Evolutionary conservation across 148 eudicot genomes (phyloP).

Genomic region (Gaultheria prostrata): DNA sequence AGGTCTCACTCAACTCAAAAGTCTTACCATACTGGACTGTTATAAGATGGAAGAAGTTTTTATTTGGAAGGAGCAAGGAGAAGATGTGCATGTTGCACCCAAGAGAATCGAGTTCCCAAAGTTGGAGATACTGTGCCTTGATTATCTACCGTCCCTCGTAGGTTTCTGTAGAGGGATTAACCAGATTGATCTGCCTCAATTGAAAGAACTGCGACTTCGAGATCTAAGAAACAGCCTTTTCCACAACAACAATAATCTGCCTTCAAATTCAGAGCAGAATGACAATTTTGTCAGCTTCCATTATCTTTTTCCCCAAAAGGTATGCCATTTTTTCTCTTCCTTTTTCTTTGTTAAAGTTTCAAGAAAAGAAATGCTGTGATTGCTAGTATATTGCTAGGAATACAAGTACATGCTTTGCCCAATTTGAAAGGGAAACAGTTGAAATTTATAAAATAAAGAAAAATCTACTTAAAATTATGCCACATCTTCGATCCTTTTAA

Average conservation of each 20-base stretch:
- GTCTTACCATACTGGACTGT: not conserved
- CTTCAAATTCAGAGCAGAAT: not conserved
- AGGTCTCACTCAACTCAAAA: conserved; percentile 8
- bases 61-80: not conserved
- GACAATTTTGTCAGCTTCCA: not conserved
- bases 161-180: conserved; percentile 9
- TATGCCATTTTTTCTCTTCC: not conserved
- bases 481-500: no score
- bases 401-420: not conserved
- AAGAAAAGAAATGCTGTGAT: no score
- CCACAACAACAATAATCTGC: not conserved
- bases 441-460: no score
- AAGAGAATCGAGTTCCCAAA: not conserved
- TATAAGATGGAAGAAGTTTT: conserved; percentile 14
- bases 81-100: not conserved
- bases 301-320: not conserved
- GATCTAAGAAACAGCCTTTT: not conserved
- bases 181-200: conserved; percentile 3
- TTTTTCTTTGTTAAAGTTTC: no score
- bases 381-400: no score
- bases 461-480: no score
- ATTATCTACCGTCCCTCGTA: not conserved
- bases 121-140: not conserved
- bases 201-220: not conserved
- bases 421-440: no score